phyloP scores from a whole-genome alignment of 192 early-diverging fungal genomes.

The Podila epicladia region DNA sequence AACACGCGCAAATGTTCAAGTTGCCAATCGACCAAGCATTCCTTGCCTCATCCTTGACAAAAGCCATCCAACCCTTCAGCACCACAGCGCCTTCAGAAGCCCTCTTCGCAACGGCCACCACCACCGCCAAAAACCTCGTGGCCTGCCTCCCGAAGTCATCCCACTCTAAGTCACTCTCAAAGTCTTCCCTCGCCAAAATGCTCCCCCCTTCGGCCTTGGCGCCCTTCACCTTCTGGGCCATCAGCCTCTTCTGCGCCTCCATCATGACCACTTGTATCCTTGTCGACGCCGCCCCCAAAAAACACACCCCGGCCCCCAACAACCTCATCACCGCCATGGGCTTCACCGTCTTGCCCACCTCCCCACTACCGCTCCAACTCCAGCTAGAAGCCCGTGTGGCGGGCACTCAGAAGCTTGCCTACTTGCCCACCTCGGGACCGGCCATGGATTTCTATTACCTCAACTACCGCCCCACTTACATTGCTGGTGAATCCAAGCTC shows the following conservation, averaged over 20 bases:
- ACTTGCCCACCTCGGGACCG: slow-evolving; percentile 15
- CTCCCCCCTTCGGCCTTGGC: neutral
- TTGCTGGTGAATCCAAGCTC: slow-evolving; percentile 12
- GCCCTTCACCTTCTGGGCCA: slow-evolving; percentile 2
- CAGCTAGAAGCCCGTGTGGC: slow-evolving; percentile 28
- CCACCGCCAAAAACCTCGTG: neutral
- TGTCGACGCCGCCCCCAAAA: slow-evolving; percentile 7
- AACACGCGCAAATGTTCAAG: no score
- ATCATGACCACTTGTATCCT: slow-evolving; percentile 2
- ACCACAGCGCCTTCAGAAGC: slow-evolving; percentile 3
- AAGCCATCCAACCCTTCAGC: slow-evolving; percentile 18
- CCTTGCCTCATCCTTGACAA: slow-evolving; percentile 19
- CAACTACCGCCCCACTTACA: slow-evolving; percentile 38
- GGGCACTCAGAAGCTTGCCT: slow-evolving; percentile 15
- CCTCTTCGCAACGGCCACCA: neutral
- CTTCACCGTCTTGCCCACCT: slow-evolving; percentile 2
- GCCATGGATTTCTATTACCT: slow-evolving; percentile 39
- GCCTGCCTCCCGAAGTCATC: neutral
- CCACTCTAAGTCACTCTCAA: neutral
- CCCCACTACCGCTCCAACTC: slow-evolving; percentile 26
- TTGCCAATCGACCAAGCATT: slow-evolving; percentile 11
- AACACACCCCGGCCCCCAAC: neutral
- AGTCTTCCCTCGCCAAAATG: no score
- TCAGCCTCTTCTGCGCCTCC: slow-evolving; percentile 7
- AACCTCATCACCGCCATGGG: slow-evolving; percentile 10